Evolutionary conservation across 768 basidiomycete species (phyloP).

Genomic region (Lentinus tigrinus): DNA sequence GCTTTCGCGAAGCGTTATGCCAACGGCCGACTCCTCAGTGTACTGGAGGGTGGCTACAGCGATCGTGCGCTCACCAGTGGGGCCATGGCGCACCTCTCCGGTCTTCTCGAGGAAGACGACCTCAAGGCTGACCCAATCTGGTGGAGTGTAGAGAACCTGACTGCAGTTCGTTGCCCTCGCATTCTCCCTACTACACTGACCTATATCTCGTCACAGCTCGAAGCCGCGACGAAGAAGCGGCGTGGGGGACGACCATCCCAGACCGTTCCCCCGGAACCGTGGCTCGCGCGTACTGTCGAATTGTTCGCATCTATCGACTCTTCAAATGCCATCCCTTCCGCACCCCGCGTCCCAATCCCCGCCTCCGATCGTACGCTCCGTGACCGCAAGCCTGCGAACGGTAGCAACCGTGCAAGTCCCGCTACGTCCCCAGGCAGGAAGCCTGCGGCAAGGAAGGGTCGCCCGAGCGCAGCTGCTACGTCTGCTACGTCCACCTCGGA

Average conservation of each 20-base stretch:
- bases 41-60: constrained; percentile 94
- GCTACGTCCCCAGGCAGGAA: constrained; percentile 7
- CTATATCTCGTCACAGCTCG: constrained; percentile 43
- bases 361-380: constrained; percentile 49
- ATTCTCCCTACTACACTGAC: not conserved
- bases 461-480: not conserved
- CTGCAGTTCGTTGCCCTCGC: constrained; percentile 43
- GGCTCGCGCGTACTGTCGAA: constrained; percentile 57
- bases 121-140: constrained; percentile 39
- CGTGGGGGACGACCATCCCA: constrained; percentile 46
- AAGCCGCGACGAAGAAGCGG: constrained; percentile 62
- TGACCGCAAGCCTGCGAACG: constrained; percentile 35
- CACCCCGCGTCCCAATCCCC: constrained; percentile 23
- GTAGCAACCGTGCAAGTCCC: constrained; percentile 7
- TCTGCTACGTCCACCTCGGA: not conserved
- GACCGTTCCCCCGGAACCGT: constrained; percentile 40
- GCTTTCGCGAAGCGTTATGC: constrained; percentile 65
- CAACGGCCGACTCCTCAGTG: constrained; percentile 72
- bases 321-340: constrained; percentile 17
- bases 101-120: constrained; percentile 45
- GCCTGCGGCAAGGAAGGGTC: not conserved
- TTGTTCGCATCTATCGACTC: constrained; percentile 44
- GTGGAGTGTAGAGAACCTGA: constrained; percentile 66
- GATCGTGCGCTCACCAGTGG: constrained; percentile 86
- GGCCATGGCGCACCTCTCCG: constrained; percentile 76